Base-by-base conservation (phyloP, 2,329 filamentous ascomycete species). In the Venturiaceae sp. region DNA sequence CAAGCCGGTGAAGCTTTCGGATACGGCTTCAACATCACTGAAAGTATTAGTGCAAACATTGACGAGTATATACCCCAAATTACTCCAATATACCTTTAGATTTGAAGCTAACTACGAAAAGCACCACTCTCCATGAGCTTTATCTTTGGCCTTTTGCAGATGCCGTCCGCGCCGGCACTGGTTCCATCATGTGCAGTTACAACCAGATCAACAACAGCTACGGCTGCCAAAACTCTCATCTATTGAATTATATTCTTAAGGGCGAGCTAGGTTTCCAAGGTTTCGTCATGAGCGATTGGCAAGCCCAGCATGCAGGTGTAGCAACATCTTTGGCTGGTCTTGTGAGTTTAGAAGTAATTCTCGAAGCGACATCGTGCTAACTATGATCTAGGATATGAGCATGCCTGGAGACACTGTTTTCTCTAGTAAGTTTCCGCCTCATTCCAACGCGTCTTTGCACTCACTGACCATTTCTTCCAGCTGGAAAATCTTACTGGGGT, bases 221-320 rank as follows among this genome's bases (percentile, higher is more conserved):
- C 64, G 80, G 73, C 21, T 94, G 90, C 72, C 87, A 92, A 66
- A 94, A 94, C 75, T 87, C 85, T 32, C 90, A 92, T 68, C 75
- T 92, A 1, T 77, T 95, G 62, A 95, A 94, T 65, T 86, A 86
- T 0, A 79, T 95, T 11, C 75, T 95, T 50, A 95, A 95, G 67
- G 88, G 92, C 60, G 90, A 95, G 69, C 77, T 95, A 2, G 90
- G 89, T 8, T 95, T 95, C 66, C 88, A 94, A 68, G 90, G 90
- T 0, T 92, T 90, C 59, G 83, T 94, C 11, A 88, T 94, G 77
- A 86, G 64, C 88, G 88, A 0, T 90, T 90, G 91, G 91, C 77
- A 92, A 3, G 89, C 88, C 0, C 91, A 96, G 68, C 82, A 89
- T 63, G 86, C 86, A 13, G 92, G 92, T 13, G 89, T 96, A 1